Evolutionary conservation across 2,329 filamentous ascomycete genomes (phyloP), one percentile per base, ranked within the genome.

Genomic region (Aspergillus melleus): DNA sequence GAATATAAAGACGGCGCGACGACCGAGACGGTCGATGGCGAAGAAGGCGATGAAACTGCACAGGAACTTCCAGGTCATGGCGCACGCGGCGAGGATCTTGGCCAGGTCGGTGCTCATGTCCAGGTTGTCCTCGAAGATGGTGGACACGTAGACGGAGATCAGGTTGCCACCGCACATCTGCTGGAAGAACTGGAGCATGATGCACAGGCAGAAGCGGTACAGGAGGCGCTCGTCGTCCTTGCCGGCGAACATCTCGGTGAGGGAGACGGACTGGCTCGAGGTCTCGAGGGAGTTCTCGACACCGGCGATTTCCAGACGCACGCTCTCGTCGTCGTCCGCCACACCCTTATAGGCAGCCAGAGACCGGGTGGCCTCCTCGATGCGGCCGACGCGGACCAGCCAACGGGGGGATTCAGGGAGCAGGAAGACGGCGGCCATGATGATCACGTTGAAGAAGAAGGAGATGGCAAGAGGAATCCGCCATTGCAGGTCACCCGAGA

Each of bases 21-120:
- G 78, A 4, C 82, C 82, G 46, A 83, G 77, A 4, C 81, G 77
- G 64, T 84, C 82, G 62, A 84, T 81, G 55, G 79, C 78, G 64
- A 81, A 76, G 66, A 83, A 81, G 47, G 80, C 77, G 42, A 83
- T 70, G 68, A 83, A 80, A 19, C 79, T 81, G 32, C 79, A 81
- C 20, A 84, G 64, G 66, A 84, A 84, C 67, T 86, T 85, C 79
- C 81, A 86, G 5, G 84, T 85, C 32, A 86, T 72, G 12, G 82
- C 82, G 29, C 80, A 81, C 3, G 74, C 79, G 8, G 80, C 76
- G 6, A 83, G 74, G 52, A 80, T 69, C 19, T 64, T 66, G 11
- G 68, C 68, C 2, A 68, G 56, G 29, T 54, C 55, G 14, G 58
- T 26, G 32, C 42, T 52, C 53, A 67, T 57, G 36, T 60, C 39